Percentiles rank a stretch among this genome's conserved stretches.
Evolutionary conservation across 179 eudicot species (phyloP).

Genomic region (Gypsophila paniculata): DNA sequence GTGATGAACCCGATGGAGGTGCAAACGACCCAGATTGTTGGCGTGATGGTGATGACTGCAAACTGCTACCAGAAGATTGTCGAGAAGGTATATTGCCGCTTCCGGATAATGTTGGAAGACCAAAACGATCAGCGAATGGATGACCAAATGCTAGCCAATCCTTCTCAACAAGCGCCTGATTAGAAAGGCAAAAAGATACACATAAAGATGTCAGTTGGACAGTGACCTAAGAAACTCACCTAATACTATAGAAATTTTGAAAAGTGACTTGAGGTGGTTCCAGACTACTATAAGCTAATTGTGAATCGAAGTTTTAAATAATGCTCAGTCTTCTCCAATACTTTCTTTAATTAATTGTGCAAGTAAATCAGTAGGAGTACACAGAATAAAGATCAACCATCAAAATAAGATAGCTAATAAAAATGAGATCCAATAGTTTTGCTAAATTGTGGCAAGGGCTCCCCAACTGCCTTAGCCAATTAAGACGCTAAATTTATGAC

Average conservation of each 20-base stretch:
- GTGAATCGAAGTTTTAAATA: not conserved
- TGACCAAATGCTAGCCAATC: slow-evolving; percentile 99
- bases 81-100: slow-evolving; percentile 54
- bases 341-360: not conserved
- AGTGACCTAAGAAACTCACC: not conserved
- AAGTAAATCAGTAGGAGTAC: not conserved
- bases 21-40: slow-evolving; percentile 61
- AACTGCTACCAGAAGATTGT: slow-evolving; percentile 63
- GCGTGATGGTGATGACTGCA: slow-evolving; percentile 63
- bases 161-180: slow-evolving; percentile 93
- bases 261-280: not conserved
- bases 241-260: not conserved
- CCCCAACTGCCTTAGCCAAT: not conserved
- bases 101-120: slow-evolving; percentile 67
- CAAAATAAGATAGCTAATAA: not conserved
- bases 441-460: not conserved
- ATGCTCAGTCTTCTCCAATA: not conserved
- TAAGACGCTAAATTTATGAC: not conserved
- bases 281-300: not conserved
- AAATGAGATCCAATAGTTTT: not conserved
- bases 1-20: slow-evolving; percentile 57
- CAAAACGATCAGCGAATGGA: slow-evolving; percentile 89
- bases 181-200: slow-evolving; percentile 11
- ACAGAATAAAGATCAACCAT: too few species aligned
- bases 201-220: slow-evolving; percentile 4